Percentiles rank a stretch among this genome's conserved stretches.
phyloP scores from a whole-genome alignment of 257 asterid genomes.

The Pogostemon cablin region DNA sequence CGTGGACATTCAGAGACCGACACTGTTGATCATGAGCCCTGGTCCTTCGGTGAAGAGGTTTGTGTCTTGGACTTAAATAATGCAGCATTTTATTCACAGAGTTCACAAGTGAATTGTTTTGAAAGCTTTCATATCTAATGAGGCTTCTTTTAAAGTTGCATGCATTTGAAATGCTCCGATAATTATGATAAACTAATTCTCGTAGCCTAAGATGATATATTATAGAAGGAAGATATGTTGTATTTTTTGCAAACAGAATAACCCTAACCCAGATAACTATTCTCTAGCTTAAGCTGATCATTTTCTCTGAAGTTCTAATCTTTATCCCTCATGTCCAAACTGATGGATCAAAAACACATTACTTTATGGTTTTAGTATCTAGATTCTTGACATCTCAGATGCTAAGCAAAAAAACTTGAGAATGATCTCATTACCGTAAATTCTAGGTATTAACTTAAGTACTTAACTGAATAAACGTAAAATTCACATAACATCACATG shows the following conservation, averaged over 20 bases:
- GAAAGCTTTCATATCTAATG: slow-evolving; percentile 4
- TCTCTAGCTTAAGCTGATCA: neutral
- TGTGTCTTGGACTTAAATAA: slow-evolving; percentile 24
- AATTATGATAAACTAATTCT: neutral
- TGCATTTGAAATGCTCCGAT: neutral
- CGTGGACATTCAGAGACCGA: slow-evolving; percentile 93
- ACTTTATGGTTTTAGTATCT: neutral
- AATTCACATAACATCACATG: too few relatives aligned
- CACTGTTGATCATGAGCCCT: slow-evolving; percentile 89
- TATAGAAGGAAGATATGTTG: neutral
- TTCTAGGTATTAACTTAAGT: neutral
- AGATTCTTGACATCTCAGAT: neutral
- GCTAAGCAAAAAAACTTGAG: neutral
- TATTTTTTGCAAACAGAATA: neutral
- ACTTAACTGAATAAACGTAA: too few relatives aligned
- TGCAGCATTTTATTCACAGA: neutral
- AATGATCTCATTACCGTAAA: neutral
- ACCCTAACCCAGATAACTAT: neutral
- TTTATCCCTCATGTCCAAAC: neutral
- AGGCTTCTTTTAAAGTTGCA: slow-evolving; percentile 1
- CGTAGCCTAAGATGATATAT: neutral
- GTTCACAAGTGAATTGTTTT: neutral
- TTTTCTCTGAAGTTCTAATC: neutral
- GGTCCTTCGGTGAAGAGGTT: slow-evolving; percentile 99
- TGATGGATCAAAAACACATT: neutral